These are phyloP conservation scores for Pythium brachiatum DNA, from an alignment of 352 stramenopile species.

Conservation along the genomic window DNA sequence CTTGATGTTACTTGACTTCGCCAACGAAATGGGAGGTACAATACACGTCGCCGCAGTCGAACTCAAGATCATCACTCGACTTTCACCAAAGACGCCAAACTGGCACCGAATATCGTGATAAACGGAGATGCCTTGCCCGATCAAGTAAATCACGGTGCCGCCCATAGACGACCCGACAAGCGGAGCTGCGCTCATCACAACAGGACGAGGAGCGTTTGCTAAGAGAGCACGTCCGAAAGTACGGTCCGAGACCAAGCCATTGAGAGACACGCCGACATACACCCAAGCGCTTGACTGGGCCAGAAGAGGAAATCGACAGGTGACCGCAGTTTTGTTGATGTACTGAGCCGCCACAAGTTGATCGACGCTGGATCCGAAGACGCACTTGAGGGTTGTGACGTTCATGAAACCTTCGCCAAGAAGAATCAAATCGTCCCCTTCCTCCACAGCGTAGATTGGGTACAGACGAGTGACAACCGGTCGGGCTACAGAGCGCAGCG, in stretches of 20 bases:
- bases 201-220: slow-evolving; percentile 8
- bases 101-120: slow-evolving; percentile 10
- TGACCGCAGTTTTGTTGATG: slow-evolving; percentile 31
- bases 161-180: not conserved
- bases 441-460: slow-evolving; percentile 5
- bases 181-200: not conserved
- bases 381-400: slow-evolving; percentile 29
- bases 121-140: slow-evolving; percentile 7
- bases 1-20: not conserved
- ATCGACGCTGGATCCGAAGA: slow-evolving; percentile 27
- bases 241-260: not conserved
- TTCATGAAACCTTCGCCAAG: slow-evolving; percentile 37
- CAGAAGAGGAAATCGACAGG: slow-evolving; percentile 31
- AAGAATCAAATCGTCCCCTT: slow-evolving; percentile 27
- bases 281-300: slow-evolving; percentile 12
- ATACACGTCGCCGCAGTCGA: slow-evolving; percentile 4
- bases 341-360: slow-evolving; percentile 29
- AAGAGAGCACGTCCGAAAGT: not conserved
- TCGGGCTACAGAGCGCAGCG: slow-evolving; percentile 7
- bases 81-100: not conserved
- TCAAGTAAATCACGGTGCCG: not conserved
- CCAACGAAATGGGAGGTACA: not conserved
- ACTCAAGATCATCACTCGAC: not conserved
- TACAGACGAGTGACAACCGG: not conserved
- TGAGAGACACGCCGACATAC: slow-evolving; percentile 13